These are phyloP conservation scores for Ogataea degrootiae DNA, from an alignment of 805 yeast species.

Conservation along the genomic window DNA sequence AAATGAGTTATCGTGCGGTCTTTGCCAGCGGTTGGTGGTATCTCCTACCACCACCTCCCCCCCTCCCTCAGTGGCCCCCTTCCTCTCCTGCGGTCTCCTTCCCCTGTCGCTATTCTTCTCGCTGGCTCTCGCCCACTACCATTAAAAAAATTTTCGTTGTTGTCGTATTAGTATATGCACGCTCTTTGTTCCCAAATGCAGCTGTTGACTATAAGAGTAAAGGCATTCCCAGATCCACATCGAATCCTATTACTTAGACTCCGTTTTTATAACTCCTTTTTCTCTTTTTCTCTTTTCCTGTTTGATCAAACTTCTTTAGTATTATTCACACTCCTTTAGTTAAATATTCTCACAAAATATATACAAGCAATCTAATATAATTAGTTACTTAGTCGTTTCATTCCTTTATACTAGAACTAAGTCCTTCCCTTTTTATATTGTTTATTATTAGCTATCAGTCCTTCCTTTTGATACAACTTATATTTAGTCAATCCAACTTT, in stretches of 20 bases:
- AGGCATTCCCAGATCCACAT: background rate
- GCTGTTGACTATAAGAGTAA: background rate
- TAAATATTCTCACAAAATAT: background rate
- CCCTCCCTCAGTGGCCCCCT: too few species aligned
- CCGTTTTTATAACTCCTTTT: background rate
- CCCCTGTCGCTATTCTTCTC: too few species aligned
- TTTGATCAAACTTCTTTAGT: background rate
- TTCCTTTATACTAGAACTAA: slow-evolving; percentile 1
- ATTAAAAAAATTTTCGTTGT: too few species aligned
- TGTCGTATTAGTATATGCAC: background rate
- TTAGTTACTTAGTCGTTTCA: background rate
- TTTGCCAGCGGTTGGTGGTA: too few species aligned
- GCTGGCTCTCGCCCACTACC: too few species aligned
- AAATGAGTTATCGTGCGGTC: too few species aligned
- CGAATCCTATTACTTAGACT: background rate
- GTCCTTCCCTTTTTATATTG: background rate
- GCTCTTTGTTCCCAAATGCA: background rate
- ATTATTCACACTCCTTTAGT: background rate
- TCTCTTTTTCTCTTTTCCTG: background rate
- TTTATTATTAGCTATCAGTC: background rate
- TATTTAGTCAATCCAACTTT: slow-evolving; percentile 1
- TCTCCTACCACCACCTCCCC: too few species aligned
- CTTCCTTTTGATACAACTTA: background rate
- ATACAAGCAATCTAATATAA: background rate
- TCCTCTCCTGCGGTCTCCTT: too few species aligned